These are phyloP conservation scores for Acacia melanoxylon DNA, from an alignment of 306 rosid species.

Conservation along the genomic window DNA sequence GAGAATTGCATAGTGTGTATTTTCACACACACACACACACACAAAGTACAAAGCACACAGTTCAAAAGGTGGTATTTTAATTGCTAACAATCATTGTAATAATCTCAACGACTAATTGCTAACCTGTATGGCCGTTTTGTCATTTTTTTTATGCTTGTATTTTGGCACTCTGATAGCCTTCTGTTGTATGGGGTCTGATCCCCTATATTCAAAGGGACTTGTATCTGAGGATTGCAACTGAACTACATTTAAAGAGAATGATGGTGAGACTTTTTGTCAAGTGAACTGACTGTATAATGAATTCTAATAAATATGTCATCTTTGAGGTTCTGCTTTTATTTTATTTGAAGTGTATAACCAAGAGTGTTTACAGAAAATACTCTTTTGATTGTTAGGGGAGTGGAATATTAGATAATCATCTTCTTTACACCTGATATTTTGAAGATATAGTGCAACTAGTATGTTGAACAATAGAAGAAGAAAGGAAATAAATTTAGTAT, in stretches of 20 bases:
- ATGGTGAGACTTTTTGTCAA: slow-evolving; percentile 55
- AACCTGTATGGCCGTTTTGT: not conserved
- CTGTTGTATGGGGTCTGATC: not conserved
- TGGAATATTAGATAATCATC: slow-evolving; percentile 17
- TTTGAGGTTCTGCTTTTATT: not conserved
- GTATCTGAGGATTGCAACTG: slow-evolving; percentile 94
- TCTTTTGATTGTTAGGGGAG: not conserved
- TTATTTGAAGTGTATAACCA: not conserved
- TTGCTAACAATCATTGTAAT: not conserved
- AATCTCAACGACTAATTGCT: not conserved
- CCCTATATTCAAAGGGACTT: slow-evolving; percentile 69
- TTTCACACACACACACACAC: not conserved
- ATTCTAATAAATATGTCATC: not conserved
- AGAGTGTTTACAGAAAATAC: not conserved
- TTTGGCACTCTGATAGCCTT: not conserved
- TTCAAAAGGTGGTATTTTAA: not conserved
- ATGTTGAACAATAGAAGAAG: not conserved
- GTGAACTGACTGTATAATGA: not conserved
- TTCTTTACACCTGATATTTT: not conserved
- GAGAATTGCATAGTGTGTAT: not conserved
- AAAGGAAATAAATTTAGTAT: not conserved
- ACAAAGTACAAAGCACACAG: not conserved
- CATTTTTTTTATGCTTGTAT: not conserved
- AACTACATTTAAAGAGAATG: slow-evolving; percentile 96
- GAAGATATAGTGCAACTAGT: not conserved